Evolutionary conservation across 1,284 basidiomycete genomes (phyloP).

Genomic region (Baeospora myosura): DNA sequence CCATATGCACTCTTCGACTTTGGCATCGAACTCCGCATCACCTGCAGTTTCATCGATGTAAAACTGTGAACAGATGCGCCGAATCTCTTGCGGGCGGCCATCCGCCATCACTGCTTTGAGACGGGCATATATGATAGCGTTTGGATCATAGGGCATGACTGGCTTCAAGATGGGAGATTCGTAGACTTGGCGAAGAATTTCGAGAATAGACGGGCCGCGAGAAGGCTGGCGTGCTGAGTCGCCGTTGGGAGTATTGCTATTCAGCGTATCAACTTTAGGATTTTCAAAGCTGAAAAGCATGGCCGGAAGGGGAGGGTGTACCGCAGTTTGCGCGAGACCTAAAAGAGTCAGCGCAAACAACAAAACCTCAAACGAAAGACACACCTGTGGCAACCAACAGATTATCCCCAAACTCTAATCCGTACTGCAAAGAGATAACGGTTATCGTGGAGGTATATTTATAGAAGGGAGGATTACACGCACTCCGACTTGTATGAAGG

Average conservation of each 20-base stretch:
- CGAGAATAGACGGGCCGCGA: slow-evolving; percentile 34
- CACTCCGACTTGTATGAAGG: slow-evolving; percentile 61
- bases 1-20: slow-evolving; percentile 50
- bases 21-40: slow-evolving; percentile 32
- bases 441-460: slow-evolving; percentile 3
- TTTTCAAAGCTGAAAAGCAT: slow-evolving; percentile 25
- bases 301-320: slow-evolving; percentile 31
- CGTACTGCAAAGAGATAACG: slow-evolving; percentile 35
- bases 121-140: slow-evolving; percentile 32
- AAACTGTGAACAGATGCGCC: slow-evolving; percentile 42
- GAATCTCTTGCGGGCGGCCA: slow-evolving; percentile 39
- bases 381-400: slow-evolving; percentile 47
- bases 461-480: slow-evolving; percentile 15
- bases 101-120: slow-evolving; percentile 28
- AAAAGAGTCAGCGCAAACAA: not conserved
- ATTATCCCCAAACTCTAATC: slow-evolving; percentile 51
- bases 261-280: slow-evolving; percentile 3
- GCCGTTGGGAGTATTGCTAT: not conserved
- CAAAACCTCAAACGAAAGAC: not conserved
- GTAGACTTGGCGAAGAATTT: slow-evolving; percentile 47
- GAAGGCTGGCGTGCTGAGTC: slow-evolving; percentile 14
- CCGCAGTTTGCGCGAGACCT: slow-evolving; percentile 51
- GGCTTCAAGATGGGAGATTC: slow-evolving; percentile 44
- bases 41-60: slow-evolving; percentile 27
- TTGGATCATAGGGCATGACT: slow-evolving; percentile 44